A percentile compares a stretch with the other conserved stretches of the same genome.
Conservation (phyloP, 805 yeast species). For the Middelhovenomyces tepae region DNA sequence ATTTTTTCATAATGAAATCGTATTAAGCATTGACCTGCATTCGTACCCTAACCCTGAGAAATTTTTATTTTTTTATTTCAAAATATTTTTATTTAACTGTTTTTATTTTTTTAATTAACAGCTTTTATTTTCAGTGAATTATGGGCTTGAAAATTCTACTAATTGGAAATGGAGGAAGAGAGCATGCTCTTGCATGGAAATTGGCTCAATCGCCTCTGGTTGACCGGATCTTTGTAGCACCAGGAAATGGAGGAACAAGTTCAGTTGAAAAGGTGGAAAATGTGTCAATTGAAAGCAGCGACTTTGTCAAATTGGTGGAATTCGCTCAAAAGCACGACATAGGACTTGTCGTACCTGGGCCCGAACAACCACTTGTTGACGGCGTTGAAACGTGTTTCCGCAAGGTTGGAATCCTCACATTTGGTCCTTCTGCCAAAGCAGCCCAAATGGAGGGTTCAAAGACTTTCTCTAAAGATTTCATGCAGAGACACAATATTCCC, state of each 20-base stretch:
- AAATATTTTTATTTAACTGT: slow-evolving; percentile 22
- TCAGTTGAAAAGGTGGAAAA: slow-evolving; percentile 50
- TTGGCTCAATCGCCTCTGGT: slow-evolving; percentile 71
- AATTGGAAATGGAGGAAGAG: slow-evolving; percentile 98
- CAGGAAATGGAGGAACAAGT: slow-evolving; percentile 93
- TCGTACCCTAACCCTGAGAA: slow-evolving; percentile 7
- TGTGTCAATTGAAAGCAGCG: slow-evolving; percentile 58
- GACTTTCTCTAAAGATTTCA: slow-evolving; percentile 86
- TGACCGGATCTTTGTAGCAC: slow-evolving; percentile 74
- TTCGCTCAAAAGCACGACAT: slow-evolving; percentile 66
- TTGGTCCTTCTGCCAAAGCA: slow-evolving; percentile 90
- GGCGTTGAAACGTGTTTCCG: slow-evolving; percentile 71
- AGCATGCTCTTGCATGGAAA: slow-evolving; percentile 93
- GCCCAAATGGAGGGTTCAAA: slow-evolving; percentile 96
- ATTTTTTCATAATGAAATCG: too few species aligned
- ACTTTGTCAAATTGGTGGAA: slow-evolving; percentile 59
- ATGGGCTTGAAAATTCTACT: slow-evolving; percentile 70
- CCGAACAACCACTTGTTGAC: slow-evolving; percentile 97
- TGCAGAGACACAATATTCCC: slow-evolving; percentile 87
- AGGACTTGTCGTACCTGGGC: slow-evolving; percentile 86
- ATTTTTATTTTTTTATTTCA: slow-evolving; percentile 10
- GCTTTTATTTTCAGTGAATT: too few species aligned
- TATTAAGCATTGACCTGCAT: too few species aligned
- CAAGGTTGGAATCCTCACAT: slow-evolving; percentile 85
- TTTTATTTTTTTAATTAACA: too few species aligned